Conservation (phyloP, 352 stramenopile species). For the Pythium dissotocum region DNA sequence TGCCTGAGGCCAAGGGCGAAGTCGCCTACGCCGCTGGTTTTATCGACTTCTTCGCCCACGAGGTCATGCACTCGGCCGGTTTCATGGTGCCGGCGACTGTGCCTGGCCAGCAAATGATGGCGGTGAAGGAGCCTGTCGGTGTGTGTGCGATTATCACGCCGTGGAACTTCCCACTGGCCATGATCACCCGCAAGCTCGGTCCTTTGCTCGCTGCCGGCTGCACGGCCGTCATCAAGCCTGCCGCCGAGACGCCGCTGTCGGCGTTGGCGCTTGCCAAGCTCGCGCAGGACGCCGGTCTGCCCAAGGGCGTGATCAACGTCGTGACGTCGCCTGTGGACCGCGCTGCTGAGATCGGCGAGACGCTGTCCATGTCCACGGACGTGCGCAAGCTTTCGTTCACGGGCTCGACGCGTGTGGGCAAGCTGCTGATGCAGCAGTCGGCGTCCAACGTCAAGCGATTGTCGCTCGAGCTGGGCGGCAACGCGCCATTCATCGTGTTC, state of each 20-base stretch:
- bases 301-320: constrained; percentile 89
- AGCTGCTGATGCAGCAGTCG: constrained; percentile 79
- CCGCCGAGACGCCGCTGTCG: constrained; percentile 95
- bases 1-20: constrained; percentile 93
- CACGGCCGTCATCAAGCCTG: constrained; percentile 96
- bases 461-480: constrained; percentile 91
- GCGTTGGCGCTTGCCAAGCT: constrained; percentile 92
- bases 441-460: constrained; percentile 80
- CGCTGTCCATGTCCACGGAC: constrained; percentile 64
- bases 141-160: constrained; percentile 95
- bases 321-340: constrained; percentile 66
- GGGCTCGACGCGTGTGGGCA: constrained; percentile 82
- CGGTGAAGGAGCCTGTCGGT: constrained; percentile 92
- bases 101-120: constrained; percentile 68
- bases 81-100: constrained; percentile 70
- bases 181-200: constrained; percentile 97
- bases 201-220: constrained; percentile 94
- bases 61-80: constrained; percentile 89
- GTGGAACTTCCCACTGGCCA: constrained; percentile 99
- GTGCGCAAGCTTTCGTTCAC: constrained; percentile 92
- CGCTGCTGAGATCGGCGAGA: constrained; percentile 73
- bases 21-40: constrained; percentile 94
- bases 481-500: constrained; percentile 93
- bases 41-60: constrained; percentile 96
- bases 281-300: constrained; percentile 85